Base-by-base conservation (phyloP, 1,284 basidiomycete species). In the Heterobasidion occidentale region DNA sequence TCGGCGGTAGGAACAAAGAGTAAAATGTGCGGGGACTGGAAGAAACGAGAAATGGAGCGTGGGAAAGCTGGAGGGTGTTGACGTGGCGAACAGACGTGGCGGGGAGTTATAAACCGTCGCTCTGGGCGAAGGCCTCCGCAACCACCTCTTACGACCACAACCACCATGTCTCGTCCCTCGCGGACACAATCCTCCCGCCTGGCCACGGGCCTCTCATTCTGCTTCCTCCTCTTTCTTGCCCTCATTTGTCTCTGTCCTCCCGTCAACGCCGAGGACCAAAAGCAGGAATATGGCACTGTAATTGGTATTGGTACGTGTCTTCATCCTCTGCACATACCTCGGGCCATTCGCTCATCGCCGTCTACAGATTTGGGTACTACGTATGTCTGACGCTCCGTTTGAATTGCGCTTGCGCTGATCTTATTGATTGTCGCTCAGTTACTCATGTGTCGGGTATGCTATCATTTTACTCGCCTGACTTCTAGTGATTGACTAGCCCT, bases 251-350 rank as follows among this genome's bases (percentile, higher is more conserved):
- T 88, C 56, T 85, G 77, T 65, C 83, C 86, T 12, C 71, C 78
- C 51, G 80, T 77, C 57, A 74, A 72, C 42, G 85, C 84, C 47
- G 81, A 86, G 56, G 84, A 86, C 51, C 73, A 74, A 66, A 73
- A 70, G 64, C 65, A 67, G 51, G 86, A 93, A 65, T 94, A 92
- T 72, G 94, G 94, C 60, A 89, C 90, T 49, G 94, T 98, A 51
- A 97, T 97, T 71, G 94, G 92, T 81, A 97, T 97, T 69, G 94
- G 92, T 89, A 65, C 63, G 85, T 80, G 44, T n/a, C n/a, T 46
- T 35, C 14, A 20, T 34, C 17, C 2, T 36, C 14, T 59, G 19
- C 2, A 7, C 35, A 4, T 2, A 19, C 42, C 4, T 35, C 0
- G 11, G 36, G 7, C n/a, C 12, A 50, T 9, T 62, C 71, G 9